Base-by-base conservation (phyloP, 805 yeast species). In the Candida verbasci region DNA sequence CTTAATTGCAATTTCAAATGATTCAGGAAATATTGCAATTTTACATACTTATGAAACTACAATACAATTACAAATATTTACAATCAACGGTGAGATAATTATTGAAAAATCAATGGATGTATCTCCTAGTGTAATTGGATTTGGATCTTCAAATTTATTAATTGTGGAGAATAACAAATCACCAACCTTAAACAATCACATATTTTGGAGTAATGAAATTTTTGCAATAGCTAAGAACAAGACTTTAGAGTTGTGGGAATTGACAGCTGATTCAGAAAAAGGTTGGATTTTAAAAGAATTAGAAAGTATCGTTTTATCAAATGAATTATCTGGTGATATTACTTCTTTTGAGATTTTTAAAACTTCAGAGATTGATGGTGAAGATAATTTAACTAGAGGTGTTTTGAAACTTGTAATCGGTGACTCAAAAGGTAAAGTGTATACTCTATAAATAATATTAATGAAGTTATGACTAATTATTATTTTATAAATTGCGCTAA, bases 21-120 rank as follows among this genome's bases (percentile, higher is more conserved):
- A 72, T 31, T 58, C 76, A 1, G 89, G 87, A 0, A 60, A 64
- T 30, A 66, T 82, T 29, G 72, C 73, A 3, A 48, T 68, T 0
- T 43, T 67, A 9, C 58, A 49, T 41, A 28, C 46, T 20, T 40
- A 49, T 12, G 42, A 40, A 24, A 42, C 42, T 18, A 20, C 14
- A 15, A 55, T 38, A 26, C 36, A 24, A 0, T 38, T 78, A 12
- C 44, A 46, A 2, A 27, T 81, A 0, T 73, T 55, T 48, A 78
- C 77, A 8, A 51, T 80, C 14, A 80, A 82, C 49, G 86, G 86
- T 1, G 67, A 68, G 6, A 30, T 52, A 3, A 60, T 75, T 7
- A 32, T 59, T 11, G 34, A 50, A 8, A 42, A 55, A 16, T 38
- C 6, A 36, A 39, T 24, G 42, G 42, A 3, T 11, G 42, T 7